Evolutionary conservation across 257 asterid species (phyloP).

Genomic region (Echium plantagineum): DNA sequence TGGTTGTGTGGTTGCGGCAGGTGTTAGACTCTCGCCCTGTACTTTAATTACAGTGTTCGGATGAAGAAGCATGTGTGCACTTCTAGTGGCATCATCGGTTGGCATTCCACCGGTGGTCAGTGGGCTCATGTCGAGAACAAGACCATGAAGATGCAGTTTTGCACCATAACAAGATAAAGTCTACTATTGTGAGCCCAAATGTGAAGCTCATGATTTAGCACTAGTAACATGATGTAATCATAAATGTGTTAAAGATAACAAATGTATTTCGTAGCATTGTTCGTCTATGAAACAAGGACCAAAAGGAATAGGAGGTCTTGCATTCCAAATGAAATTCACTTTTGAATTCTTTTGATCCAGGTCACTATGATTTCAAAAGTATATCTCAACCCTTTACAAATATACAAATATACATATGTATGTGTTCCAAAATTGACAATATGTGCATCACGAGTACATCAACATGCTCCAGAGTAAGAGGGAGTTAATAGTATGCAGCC

Average conservation of each 20-base stretch:
- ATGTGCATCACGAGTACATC: constrained; percentile 11
- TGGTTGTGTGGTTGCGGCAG: constrained; percentile 52
- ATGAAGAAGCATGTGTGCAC: constrained; percentile 50
- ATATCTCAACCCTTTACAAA: no score
- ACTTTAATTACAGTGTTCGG: constrained; percentile 56
- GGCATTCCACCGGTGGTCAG: constrained; percentile 17
- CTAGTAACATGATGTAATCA: no score
- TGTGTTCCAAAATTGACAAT: constrained; percentile 18
- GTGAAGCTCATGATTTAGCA: constrained; percentile 13
- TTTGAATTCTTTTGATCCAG: no score
- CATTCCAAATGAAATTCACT: no score
- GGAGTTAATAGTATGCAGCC: no score
- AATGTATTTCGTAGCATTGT: no score
- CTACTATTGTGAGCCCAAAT: constrained; percentile 19
- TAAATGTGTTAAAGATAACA: no score
- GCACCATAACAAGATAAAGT: constrained; percentile 41
- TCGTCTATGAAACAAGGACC: no score
- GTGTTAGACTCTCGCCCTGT: constrained; percentile 66
- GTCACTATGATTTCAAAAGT: no score
- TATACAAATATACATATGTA: neutral
- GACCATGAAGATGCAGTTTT: constrained; percentile 16
- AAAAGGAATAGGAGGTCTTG: no score
- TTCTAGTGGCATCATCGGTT: constrained; percentile 22
- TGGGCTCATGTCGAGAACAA: no score
- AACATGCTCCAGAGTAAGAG: no score